Evolutionary conservation across 169 alveolate genomes (phyloP), one percentile per base, ranked within the genome.

Genomic region (Cryptosporidium muris): DNA sequence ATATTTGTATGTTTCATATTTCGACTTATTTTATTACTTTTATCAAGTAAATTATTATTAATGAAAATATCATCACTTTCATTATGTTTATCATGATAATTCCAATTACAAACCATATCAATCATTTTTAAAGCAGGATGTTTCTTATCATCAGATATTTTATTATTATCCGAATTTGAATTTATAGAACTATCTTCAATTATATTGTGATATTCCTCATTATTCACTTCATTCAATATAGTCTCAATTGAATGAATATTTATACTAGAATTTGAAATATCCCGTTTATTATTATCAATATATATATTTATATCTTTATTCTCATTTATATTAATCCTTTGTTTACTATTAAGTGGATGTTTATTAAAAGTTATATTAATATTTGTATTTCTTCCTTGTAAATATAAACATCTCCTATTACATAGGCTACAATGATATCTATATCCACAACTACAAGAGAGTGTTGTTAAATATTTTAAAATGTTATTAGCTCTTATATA

Each of bases 231-330:
- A 53, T 53, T 4, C 40, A 74, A 54, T 4, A 60, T n/a, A 25
- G 85, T 58, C 25, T 62, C 67, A 25, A 68, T 63, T 9, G 85
- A 74, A 48, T 74, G 68, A 38, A 74, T 62, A n/a, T 54, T 58
- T 37, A 56, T 74, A 48, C 85, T 74, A 49, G 43, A 74, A 6
- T 58, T 11, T 1, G 85, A 74, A 34, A 47, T 14, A 4, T 60
- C 5, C n/a, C 40, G 67, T 34, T 60, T 52, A 36, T 42, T 40
- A 3, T 51, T 16, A 8, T 48, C 34, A 51, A 11, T 25, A 2
- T 14, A n/a, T 45, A 36, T 60, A 36, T 40, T 47, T 42, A 4
- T 37, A 45, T 37, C 34, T 34, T 74, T 34, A 11, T 14, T 37
- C n/a, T 37, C 16, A 56, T 40, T 52, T 34, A 62, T 62, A 25